Conservation (phyloP, 345 rosid genomes). For the Leavenworthia alabamica region DNA sequence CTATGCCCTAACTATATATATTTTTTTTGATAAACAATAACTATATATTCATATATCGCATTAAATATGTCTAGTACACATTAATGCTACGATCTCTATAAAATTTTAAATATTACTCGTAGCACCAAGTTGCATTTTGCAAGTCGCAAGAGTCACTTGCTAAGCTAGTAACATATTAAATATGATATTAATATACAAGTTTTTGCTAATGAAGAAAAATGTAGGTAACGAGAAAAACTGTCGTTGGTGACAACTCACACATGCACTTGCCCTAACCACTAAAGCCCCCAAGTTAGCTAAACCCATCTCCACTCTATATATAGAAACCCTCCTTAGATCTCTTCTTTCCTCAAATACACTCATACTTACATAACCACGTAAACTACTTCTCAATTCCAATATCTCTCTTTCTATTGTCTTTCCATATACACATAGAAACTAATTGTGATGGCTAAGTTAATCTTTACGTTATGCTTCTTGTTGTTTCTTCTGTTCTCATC, state of each 20-base stretch:
- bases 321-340: slow-evolving; percentile 14
- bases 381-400: background rate
- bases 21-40: too few relatives aligned
- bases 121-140: slow-evolving; percentile 23
- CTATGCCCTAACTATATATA: slow-evolving; percentile 17
- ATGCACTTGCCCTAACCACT: slow-evolving; percentile 26
- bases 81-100: slow-evolving; percentile 21
- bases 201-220: slow-evolving; percentile 10
- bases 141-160: slow-evolving; percentile 24
- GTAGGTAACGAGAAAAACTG: slow-evolving; percentile 19
- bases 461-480: slow-evolving; percentile 9
- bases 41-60: slow-evolving; percentile 12
- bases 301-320: slow-evolving; percentile 27
- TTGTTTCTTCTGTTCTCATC: slow-evolving; percentile 27
- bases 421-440: background rate
- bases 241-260: slow-evolving; percentile 23
- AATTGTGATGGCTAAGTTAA: slow-evolving; percentile 24
- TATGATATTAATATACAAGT: background rate
- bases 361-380: slow-evolving; percentile 11
- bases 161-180: slow-evolving; percentile 1
- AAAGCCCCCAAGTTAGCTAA: slow-evolving; percentile 18
- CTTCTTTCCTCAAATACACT: slow-evolving; percentile 26
- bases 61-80: slow-evolving; percentile 6
- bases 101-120: background rate
- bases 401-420: background rate